Percentiles rank a stretch among this genome's conserved stretches.
phyloP scores from a whole-genome alignment of 768 basidiomycete species.

The Russula virescens region DNA sequence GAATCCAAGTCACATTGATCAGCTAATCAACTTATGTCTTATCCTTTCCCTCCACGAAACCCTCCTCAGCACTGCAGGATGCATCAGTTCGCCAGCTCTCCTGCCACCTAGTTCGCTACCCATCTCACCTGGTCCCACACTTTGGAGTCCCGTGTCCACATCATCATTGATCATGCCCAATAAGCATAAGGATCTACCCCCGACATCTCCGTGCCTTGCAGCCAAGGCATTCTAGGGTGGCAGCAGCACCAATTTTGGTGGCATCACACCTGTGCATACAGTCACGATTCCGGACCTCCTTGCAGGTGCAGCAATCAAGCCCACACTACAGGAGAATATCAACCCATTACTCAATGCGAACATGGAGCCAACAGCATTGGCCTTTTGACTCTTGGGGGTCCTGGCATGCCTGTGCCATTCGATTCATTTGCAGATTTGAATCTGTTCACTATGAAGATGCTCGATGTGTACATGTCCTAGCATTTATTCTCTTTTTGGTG shows the following conservation, averaged over 20 bases:
- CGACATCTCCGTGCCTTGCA: conserved; percentile 47
- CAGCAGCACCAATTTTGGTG: conserved; percentile 44
- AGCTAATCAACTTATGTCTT: conserved; percentile 49
- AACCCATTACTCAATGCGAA: conserved; percentile 62
- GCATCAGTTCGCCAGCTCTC: conserved; percentile 35
- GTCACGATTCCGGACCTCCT: conserved; percentile 65
- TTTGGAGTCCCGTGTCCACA: conserved; percentile 24
- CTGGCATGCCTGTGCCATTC: conserved; percentile 45
- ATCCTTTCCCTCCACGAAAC: conserved; percentile 32
- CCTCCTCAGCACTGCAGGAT: conserved; percentile 60
- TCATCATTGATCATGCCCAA: conserved; percentile 51
- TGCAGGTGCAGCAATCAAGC: conserved; percentile 25
- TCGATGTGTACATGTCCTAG: conserved; percentile 61
- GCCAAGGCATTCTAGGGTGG: conserved; percentile 79
- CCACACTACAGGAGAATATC: conserved; percentile 64
- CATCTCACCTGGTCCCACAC: conserved; percentile 22
- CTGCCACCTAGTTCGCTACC: conserved; percentile 43
- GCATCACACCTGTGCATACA: conserved; percentile 80
- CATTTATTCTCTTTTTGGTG: conserved; percentile 10
- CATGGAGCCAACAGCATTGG: conserved; percentile 30
- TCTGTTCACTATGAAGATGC: conserved; percentile 79
- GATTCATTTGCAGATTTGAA: conserved; percentile 76
- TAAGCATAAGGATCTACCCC: conserved; percentile 70
- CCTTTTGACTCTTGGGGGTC: conserved; percentile 31
- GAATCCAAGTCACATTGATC: conserved; percentile 44